Base-by-base conservation (phyloP, 2,329 filamentous ascomycete genomes). In the Aspergillus terreus region DNA sequence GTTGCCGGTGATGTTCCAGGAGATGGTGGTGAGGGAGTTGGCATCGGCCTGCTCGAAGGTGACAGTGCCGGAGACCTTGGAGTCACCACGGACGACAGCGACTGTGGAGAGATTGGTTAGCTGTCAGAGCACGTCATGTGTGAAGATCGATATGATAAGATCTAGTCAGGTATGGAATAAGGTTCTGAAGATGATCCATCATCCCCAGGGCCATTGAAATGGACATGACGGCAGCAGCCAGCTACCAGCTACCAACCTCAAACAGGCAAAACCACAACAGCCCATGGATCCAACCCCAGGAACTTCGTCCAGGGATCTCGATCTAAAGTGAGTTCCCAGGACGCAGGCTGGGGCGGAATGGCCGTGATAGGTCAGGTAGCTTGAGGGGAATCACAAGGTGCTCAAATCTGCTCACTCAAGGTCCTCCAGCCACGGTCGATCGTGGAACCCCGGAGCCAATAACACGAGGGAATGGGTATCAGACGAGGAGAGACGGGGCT, bases 61-160 rank as follows among this genome's bases (percentile, higher is more conserved):
- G 71, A 99, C 88, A 77, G 89, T 94, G 71, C 94, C 94, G 72
- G 84, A 80, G 82, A 99, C 80, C 82, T 92, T 95, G 76, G 91
- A 90, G 84, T 97, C 94, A 84, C 94, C 94, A 78, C 94, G 92
- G 82, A 99, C 79, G 75, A 96, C 90, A 79, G 88, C 89, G 80
- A 97, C 94, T 97, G 67, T 38, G 42, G 48, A 46, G 4, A 32
- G 48, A 56, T 49, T 58, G 55, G 21, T 44, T 40, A 40, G 35
- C 35, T 17, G 4, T 44, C 15, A 35, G 12, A 14, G n/a, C 35
- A 19, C 15, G 52, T 49, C 30, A 51, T 41, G 46, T 33, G 32
- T 6, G 23, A 35, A 44, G 17, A 38, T 36, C 21, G 14, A 46
- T 23, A 4, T 23, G 23, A 23, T 9, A 38, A 36, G 15, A 14